phyloP scores from a whole-genome alignment of 1,284 basidiomycete species.

The Apiotrichum gamsii region DNA sequence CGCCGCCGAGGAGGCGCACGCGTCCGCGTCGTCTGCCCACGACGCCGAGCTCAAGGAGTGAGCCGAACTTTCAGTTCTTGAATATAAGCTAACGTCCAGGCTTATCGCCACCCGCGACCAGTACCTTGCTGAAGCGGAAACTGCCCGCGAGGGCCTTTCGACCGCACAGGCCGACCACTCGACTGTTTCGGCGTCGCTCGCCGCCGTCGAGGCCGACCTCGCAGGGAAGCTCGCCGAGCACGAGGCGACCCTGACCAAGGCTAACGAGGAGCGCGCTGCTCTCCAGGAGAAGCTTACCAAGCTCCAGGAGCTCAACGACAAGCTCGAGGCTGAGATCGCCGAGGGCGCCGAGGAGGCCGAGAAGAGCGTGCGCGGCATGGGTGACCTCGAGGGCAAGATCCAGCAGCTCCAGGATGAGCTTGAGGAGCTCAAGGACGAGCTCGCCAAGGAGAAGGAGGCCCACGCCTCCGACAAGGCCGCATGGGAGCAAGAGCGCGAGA shows the following conservation, averaged over 20 bases:
- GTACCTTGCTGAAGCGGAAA: conserved; percentile 15
- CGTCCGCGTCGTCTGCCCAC: conserved; percentile 1
- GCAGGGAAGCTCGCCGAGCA: conserved; percentile 11
- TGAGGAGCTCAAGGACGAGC: conserved; percentile 14
- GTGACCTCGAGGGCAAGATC: conserved; percentile 15
- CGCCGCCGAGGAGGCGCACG: conserved; percentile 3
- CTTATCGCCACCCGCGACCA: conserved; percentile 15
- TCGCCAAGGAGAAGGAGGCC: conserved; percentile 11
- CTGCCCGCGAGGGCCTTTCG: conserved; percentile 5
- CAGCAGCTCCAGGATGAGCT: conserved; percentile 24
- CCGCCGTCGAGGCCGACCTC: conserved; percentile 11
- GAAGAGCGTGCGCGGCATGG: conserved; percentile 14
- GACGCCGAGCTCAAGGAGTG: conserved; percentile 16
- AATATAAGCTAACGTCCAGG: conserved; percentile 5
- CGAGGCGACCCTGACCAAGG: conserved; percentile 6
- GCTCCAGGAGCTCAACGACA: conserved; percentile 12
- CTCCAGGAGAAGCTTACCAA: conserved; percentile 24
- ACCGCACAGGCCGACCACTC: conserved; percentile 6
- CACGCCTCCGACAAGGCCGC: conserved; percentile 8
- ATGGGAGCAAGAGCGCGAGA: conserved; percentile 14
- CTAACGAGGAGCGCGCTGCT: conserved; percentile 5
- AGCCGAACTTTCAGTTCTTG: background rate
- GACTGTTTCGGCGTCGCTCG: conserved; percentile 5
- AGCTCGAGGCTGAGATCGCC: conserved; percentile 20
- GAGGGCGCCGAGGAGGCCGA: conserved; percentile 26